These are phyloP conservation scores for Globisporangium echinulatum DNA, from an alignment of 352 stramenopile genomes.

Conservation along the genomic window DNA sequence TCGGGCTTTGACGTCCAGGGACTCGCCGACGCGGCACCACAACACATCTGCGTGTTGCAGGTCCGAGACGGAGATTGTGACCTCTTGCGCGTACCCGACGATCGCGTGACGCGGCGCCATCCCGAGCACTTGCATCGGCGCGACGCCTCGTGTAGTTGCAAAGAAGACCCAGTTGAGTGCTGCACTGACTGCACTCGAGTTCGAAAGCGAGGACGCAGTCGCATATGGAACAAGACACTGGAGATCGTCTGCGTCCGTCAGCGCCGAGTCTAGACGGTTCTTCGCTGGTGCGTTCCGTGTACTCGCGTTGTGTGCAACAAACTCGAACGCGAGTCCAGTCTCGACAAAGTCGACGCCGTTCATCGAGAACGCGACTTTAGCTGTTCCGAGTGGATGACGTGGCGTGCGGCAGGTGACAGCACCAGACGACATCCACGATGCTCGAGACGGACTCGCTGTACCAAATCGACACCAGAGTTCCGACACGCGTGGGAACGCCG, in stretches of 20 bases:
- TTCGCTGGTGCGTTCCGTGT: neutral
- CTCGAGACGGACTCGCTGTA: conserved; percentile 4
- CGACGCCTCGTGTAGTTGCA: no score
- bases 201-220: conserved; percentile 8
- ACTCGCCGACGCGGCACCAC: conserved; percentile 30
- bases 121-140: conserved; percentile 9
- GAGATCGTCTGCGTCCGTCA: conserved; percentile 15
- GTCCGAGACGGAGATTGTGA: conserved; percentile 18
- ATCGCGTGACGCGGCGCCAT: conserved; percentile 24
- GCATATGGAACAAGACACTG: conserved; percentile 20
- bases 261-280: neutral
- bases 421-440: conserved; percentile 21
- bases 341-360: conserved; percentile 46
- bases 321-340: conserved; percentile 23
- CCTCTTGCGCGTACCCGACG: conserved; percentile 16
- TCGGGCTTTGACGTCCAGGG: conserved; percentile 6
- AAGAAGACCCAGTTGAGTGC: conserved; percentile 3
- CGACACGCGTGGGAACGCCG: conserved; percentile 25
- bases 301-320: conserved; percentile 5
- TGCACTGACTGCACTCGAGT: conserved; percentile 26
- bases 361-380: conserved; percentile 36
- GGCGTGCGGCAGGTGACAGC: conserved; percentile 25
- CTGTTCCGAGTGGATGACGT: conserved; percentile 13
- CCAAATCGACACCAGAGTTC: conserved; percentile 46
- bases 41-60: conserved; percentile 14